Evolutionary conservation across 1,284 basidiomycete genomes (phyloP), one percentile per base, ranked within the genome.

Genomic region (Heterobasidion irregulare): DNA sequence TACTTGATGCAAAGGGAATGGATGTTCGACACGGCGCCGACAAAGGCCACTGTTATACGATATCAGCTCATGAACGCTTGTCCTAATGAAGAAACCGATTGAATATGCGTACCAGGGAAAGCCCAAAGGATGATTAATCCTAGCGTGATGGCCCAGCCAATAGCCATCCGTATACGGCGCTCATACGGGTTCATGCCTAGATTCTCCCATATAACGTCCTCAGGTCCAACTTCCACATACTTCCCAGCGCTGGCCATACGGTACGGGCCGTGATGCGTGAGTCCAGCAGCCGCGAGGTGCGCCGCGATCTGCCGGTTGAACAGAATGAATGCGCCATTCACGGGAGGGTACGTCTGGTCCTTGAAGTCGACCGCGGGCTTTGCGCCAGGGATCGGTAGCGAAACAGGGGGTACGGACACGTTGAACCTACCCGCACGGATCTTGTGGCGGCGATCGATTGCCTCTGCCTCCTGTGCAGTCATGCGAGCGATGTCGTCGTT

Each of bases 231-330:
- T 60, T 91, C 89, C 16, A 85, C 75, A 62, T 80, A 85, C 60
- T 81, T 83, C 52, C 55, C 47, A 6, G 47, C 41, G 15, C 72
- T 68, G n/a, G 72, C 67, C 84, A 93, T 90, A 32, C 83, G 76
- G 60, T 91, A 92, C 38, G 91, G 91, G 57, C 85, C 81, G 62
- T 92, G 84, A 65, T 94, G 89, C 2, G 82, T 73, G 33, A 94
- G 70, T 6, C 78, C 75, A 66, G 90, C 83, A 16, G 78, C 78
- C 1, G 90, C 92, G 67, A 95, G 76, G 68, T 96, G 92, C n/a
- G 92, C 92, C 1, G 91, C 91, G 61, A 97, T 89, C 73, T 98
- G 96, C 62, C 84, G 80, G 70, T 95, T 86, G 79, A 98, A 99
- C 34, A 92, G 87, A 58, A 99, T 80, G 70, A 99, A 99, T 3